These are phyloP conservation scores for Nannochloropsis gaditana DNA, from an alignment of 108 stramenopile genomes.

Conservation along the genomic window DNA sequence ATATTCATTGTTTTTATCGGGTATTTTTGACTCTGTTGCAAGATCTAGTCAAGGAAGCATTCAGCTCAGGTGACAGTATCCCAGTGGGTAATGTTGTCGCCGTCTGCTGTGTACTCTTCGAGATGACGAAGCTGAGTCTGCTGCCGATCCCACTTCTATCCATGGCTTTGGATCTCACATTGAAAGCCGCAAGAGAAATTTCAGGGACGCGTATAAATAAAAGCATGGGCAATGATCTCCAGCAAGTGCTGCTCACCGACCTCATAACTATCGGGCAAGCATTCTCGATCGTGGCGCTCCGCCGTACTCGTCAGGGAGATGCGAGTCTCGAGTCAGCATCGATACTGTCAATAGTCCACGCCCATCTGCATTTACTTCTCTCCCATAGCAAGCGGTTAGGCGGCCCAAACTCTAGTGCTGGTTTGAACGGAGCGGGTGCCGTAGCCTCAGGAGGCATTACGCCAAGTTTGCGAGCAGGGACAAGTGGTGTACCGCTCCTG, in stretches of 20 bases:
- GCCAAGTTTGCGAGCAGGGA: not conserved
- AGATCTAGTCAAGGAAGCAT: not conserved
- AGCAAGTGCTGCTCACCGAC: not conserved
- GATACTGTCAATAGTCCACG: not conserved
- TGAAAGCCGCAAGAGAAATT: not conserved
- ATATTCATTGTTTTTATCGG: conserved; percentile 11
- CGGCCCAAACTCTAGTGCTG: not conserved
- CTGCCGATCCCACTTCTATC: not conserved
- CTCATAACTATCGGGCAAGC: not conserved
- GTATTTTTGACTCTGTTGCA: not conserved
- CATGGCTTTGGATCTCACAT: not conserved
- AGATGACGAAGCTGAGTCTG: not conserved
- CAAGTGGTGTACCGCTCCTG: not conserved
- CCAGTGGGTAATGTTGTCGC: not conserved
- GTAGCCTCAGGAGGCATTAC: not conserved
- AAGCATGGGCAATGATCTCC: not conserved
- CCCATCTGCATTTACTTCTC: not conserved
- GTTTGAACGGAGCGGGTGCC: conserved; percentile 3
- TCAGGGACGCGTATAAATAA: conserved; percentile 7
- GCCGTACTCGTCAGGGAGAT: conserved; percentile 10
- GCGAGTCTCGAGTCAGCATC: not conserved
- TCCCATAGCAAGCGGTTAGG: not conserved
- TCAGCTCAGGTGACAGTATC: not conserved
- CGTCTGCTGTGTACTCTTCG: not conserved
- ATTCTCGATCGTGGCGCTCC: not conserved